Conservation (phyloP, 2,329 filamentous ascomycete species). For the Ilyonectria destructans region DNA sequence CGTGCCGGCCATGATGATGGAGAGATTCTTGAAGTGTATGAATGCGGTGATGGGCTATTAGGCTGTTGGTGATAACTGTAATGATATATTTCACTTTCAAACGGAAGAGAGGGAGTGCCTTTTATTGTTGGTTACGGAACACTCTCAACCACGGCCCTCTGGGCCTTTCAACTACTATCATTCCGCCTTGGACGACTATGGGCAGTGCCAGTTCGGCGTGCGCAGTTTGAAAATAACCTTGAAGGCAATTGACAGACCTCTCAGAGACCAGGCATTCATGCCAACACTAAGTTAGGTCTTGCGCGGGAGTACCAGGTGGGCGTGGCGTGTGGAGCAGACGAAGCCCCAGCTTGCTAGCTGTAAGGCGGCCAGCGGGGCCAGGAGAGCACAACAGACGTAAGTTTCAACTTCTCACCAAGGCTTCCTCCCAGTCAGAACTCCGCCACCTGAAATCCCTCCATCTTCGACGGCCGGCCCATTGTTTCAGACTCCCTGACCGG, state of each 20-base stretch:
- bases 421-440: not conserved
- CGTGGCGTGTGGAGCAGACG: not conserved
- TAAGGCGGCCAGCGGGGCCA: not conserved
- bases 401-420: not conserved
- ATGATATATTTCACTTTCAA: not conserved
- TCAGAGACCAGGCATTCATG: not conserved
- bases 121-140: not conserved
- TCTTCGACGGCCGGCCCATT: not conserved
- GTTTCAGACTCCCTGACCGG: not conserved
- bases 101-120: not conserved
- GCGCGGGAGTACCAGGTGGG: not conserved
- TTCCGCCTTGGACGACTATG: not conserved
- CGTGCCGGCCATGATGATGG: not conserved
- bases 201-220: slow-evolving; percentile 6
- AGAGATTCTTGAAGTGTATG: not conserved
- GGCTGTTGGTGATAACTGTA: not conserved
- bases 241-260: not conserved
- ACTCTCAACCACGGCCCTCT: not conserved
- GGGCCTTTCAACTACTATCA: not conserved
- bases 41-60: not conserved
- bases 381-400: not conserved
- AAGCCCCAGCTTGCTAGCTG: not conserved
- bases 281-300: slow-evolving; percentile 3
- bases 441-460: not conserved
- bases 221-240: not conserved